phyloP scores from a whole-genome alignment of 2,329 filamentous ascomycete genomes.

The Pseudocercospora eumusae region DNA sequence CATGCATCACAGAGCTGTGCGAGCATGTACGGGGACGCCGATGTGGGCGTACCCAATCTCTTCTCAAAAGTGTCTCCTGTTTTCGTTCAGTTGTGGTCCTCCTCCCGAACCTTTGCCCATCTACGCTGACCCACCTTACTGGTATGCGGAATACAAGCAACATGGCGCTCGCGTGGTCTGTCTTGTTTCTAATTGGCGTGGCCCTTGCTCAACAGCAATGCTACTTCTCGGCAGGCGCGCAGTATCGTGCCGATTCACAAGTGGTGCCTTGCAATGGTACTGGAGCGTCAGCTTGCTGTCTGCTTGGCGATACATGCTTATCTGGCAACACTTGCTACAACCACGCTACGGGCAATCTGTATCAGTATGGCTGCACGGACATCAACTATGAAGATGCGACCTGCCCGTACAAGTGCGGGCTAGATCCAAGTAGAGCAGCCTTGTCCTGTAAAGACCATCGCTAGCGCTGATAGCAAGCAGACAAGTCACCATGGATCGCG shows the following conservation, averaged over 20 bases:
- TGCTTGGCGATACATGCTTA: constrained; percentile 36
- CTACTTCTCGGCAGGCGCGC: constrained; percentile 36
- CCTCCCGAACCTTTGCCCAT: not conserved
- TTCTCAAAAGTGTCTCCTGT: not conserved
- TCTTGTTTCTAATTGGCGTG: constrained; percentile 8
- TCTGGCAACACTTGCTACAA: constrained; percentile 38
- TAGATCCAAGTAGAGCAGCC: constrained; percentile 26
- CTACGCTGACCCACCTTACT: not conserved
- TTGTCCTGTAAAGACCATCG: not conserved
- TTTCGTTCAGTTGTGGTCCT: not conserved
- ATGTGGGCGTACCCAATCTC: not conserved
- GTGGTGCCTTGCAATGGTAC: constrained; percentile 33
- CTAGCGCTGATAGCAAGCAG: constrained; percentile 21
- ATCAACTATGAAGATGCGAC: constrained; percentile 33
- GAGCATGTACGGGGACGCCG: not conserved
- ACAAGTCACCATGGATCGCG: constrained; percentile 35
- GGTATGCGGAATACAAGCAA: not conserved
- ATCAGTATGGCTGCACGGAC: constrained; percentile 40
- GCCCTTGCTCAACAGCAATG: constrained; percentile 34
- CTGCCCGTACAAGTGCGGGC: constrained; percentile 38
- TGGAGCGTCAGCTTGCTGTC: constrained; percentile 34
- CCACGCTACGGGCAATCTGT: constrained; percentile 31
- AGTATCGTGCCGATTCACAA: constrained; percentile 30
- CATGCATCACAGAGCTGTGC: constrained; percentile 1
- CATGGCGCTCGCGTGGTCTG: constrained; percentile 2